Evolutionary conservation across 2,329 filamentous ascomycete genomes (phyloP).

Genomic region (Aspergillus fumigatiaffinis): DNA sequence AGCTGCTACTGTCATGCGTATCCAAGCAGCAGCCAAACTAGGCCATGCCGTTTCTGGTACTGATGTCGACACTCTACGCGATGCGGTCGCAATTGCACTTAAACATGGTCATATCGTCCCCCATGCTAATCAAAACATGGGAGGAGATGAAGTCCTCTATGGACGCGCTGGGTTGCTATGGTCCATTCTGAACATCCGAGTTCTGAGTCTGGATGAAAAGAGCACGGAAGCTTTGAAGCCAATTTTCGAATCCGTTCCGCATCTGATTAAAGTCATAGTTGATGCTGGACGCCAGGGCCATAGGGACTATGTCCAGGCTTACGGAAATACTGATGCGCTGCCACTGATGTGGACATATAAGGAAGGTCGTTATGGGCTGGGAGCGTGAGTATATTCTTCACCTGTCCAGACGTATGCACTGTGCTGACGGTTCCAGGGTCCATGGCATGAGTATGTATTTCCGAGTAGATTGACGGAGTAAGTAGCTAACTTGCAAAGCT

Average conservation of each 20-base stretch:
- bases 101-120: constrained; percentile 24
- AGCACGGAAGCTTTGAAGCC: constrained; percentile 17
- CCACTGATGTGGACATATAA: constrained; percentile 42
- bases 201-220: constrained; percentile 19
- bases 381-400: constrained; percentile 29
- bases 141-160: constrained; percentile 38
- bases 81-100: constrained; percentile 28
- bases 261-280: constrained; percentile 31
- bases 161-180: constrained; percentile 38
- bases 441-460: constrained; percentile 23
- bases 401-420: not conserved
- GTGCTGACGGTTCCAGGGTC: constrained; percentile 18
- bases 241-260: constrained; percentile 26
- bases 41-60: constrained; percentile 17
- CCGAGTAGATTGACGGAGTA: not conserved
- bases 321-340: constrained; percentile 29
- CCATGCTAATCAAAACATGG: constrained; percentile 25
- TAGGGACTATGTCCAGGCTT: constrained; percentile 23
- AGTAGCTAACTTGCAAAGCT: constrained; percentile 17
- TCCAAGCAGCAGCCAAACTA: constrained; percentile 17
- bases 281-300: constrained; percentile 30
- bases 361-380: constrained; percentile 33
- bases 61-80: constrained; percentile 26
- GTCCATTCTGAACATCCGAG: constrained; percentile 32
- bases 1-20: constrained; percentile 18